Conservation (phyloP, 306 rosid genomes). For the Clitoria ternatea region DNA sequence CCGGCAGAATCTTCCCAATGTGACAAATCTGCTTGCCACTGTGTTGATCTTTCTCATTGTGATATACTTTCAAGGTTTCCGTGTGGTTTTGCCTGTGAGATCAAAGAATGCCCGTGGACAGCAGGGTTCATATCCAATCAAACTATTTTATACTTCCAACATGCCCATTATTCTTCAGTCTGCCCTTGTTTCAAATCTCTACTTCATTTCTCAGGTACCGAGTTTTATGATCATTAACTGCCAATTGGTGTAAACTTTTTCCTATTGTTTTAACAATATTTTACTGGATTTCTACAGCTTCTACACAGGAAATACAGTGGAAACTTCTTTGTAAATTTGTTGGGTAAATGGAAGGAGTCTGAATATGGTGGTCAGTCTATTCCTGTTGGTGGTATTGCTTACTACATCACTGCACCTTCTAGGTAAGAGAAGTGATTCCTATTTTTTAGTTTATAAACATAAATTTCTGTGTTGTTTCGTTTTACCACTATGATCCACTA, state of each 20-base stretch:
- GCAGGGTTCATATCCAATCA: constrained; percentile 56
- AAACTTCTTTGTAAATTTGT: constrained; percentile 53
- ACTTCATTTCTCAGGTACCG: constrained; percentile 40
- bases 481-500: neutral
- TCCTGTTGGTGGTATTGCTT: constrained; percentile 69
- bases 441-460: neutral
- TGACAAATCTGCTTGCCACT: constrained; percentile 54
- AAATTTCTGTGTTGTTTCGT: constrained; percentile 21
- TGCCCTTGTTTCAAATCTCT: constrained; percentile 50
- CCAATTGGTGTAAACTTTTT: constrained; percentile 19
- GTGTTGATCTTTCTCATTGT: constrained; percentile 54
- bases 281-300: constrained; percentile 30
- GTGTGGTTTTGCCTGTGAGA: constrained; percentile 53
- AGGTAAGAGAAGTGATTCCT: constrained; percentile 31
- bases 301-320: constrained; percentile 57
- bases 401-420: constrained; percentile 61
- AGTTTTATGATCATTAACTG: neutral
- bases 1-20: constrained; percentile 57
- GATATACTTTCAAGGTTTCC: constrained; percentile 56
- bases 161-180: constrained; percentile 67
- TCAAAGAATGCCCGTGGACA: constrained; percentile 57
- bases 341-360: constrained; percentile 65
- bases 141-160: constrained; percentile 57
- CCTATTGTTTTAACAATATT: neutral
- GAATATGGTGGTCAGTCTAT: constrained; percentile 59